Evolutionary conservation across 2,329 filamentous ascomycete genomes (phyloP), one percentile per base, ranked within the genome.

Genomic region (Lachnellula willkommii): DNA sequence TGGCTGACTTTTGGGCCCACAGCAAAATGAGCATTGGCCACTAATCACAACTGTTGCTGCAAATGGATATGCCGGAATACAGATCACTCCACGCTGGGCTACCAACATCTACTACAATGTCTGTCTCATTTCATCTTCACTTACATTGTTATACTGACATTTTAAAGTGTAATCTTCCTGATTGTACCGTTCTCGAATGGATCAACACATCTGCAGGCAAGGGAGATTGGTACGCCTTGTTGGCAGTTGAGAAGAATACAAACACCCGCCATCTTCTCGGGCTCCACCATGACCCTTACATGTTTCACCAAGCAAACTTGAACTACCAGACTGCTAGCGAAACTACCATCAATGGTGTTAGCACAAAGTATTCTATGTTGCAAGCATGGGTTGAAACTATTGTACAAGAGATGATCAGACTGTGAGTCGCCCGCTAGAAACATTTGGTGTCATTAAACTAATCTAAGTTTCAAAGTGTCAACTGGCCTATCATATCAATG

Each of bases 51-150:
- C 71, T 3, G 73, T 76, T 0, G 73, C 68, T 0, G 64, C 59
- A 11, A 81, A 85, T 61, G 82, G 82, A 0, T 81, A 77, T 60
- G 77, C 70, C 43, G 82, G 82, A 1, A 72, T 83, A 42, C 75
- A 75, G 56, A 74, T 85, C 50, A 78, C 82, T 65, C 81, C 80
- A 4, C 79, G 82, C 47, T 85, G 78, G 77, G 79, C 82, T 1
- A 81, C 80, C 3, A 77, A 79, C 43, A 84, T 85, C 58, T 85
- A 84, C 72, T 85, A 82, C 74, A 84, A 85, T 70, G 62, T 61
- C 47, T 37, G 62, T 83, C 40, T 14, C 15, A n/a, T 7, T n/a
- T n/a, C 7, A 12, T 11, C 6, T 12, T 5, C 24, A 20, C 14
- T 26, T 28, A 14, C 37, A 36, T 45, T 50, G 28, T 7, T 15